Percentiles rank a stretch among this genome's conserved stretches.
Evolutionary conservation across 1,139 yeast genomes (phyloP).

Genomic region (Geotrichum aggregatum): DNA sequence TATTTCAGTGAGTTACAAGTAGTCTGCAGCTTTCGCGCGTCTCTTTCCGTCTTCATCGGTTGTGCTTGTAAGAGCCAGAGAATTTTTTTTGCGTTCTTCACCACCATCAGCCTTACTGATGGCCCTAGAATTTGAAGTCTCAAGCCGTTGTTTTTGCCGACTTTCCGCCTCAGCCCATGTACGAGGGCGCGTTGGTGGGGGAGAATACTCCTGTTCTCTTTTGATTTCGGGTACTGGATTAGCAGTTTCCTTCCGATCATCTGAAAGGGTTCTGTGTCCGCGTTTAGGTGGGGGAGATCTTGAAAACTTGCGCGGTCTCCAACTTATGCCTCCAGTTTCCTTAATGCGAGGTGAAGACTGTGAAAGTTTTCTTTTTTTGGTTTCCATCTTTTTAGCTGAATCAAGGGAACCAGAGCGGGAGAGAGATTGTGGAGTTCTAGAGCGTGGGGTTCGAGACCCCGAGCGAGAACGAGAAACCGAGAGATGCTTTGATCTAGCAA

Average conservation of each 20-base stretch:
- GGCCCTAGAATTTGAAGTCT: background rate
- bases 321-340: background rate
- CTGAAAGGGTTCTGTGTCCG: background rate
- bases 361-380: conserved; percentile 5
- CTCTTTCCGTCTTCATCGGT: conserved; percentile 9
- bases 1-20: conserved; percentile 6
- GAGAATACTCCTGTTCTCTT: conserved; percentile 15
- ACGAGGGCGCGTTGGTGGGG: conserved; percentile 22
- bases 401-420: conserved; percentile 6
- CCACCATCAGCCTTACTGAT: background rate
- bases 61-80: conserved; percentile 1
- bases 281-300: conserved; percentile 7
- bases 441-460: conserved; percentile 16
- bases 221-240: background rate
- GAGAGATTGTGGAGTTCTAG: conserved; percentile 6
- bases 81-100: conserved; percentile 11
- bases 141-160: conserved; percentile 4
- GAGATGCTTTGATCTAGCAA: conserved; percentile 2
- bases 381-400: background rate
- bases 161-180: conserved; percentile 10
- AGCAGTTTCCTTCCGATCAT: too few relatives aligned
- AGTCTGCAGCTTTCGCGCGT: conserved; percentile 17
- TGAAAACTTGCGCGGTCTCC: conserved; percentile 10
- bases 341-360: background rate
- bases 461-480: conserved; percentile 29